These are phyloP conservation scores for Candida methanosorbosa DNA, from an alignment of 805 yeast genomes.

Conservation along the genomic window DNA sequence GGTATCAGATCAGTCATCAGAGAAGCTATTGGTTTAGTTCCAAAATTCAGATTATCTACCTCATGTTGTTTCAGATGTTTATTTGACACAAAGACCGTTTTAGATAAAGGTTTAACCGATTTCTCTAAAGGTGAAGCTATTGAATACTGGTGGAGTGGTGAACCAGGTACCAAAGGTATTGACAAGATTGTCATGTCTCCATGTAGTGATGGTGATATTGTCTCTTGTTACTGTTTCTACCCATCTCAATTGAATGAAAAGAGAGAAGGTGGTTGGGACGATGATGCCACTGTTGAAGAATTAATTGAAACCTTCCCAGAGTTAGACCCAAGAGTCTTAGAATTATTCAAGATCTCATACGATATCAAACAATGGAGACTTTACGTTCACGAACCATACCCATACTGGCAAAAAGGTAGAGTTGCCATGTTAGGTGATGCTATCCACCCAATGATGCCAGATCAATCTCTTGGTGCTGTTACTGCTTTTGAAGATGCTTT, in stretches of 20 bases:
- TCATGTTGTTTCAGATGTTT: constrained; percentile 19
- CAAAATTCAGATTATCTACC: constrained; percentile 10
- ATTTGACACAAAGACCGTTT: constrained; percentile 14
- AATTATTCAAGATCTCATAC: constrained; percentile 16
- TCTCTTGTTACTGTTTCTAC: constrained; percentile 20
- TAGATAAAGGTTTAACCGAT: constrained; percentile 11
- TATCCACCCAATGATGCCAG: constrained; percentile 24
- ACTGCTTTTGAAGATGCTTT: constrained; percentile 13
- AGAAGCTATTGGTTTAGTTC: constrained; percentile 14
- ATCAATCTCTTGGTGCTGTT: constrained; percentile 13
- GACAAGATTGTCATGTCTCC: constrained; percentile 18
- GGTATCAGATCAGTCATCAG: constrained; percentile 20
- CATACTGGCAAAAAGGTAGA: constrained; percentile 18
- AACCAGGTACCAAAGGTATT: constrained; percentile 12
- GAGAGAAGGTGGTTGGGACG: constrained; percentile 16
- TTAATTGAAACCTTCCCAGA: constrained; percentile 12
- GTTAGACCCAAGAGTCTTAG: constrained; percentile 13
- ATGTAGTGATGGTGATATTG: constrained; percentile 14
- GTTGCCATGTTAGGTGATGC: constrained; percentile 27
- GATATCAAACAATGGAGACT: constrained; percentile 22
- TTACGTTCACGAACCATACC: constrained; percentile 17
- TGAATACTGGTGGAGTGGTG: constrained; percentile 17
- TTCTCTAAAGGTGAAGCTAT: constrained; percentile 16
- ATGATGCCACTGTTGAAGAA: constrained; percentile 13
- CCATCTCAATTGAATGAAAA: constrained; percentile 12